phyloP scores from a whole-genome alignment of 352 stramenopile genomes.

The Halophytophthora polymorphica region DNA sequence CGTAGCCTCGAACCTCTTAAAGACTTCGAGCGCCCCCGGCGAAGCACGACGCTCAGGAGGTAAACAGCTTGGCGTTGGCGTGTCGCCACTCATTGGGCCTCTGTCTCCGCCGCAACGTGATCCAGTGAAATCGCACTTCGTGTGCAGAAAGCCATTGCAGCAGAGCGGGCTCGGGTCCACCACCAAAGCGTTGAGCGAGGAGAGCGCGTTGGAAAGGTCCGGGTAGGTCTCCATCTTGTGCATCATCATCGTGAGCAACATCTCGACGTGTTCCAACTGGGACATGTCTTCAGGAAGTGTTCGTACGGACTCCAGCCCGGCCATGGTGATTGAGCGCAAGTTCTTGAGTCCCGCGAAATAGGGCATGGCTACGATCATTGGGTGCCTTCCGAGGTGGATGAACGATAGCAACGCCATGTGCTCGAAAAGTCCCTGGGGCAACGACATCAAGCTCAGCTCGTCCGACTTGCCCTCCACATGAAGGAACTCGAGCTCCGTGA shows the following conservation, averaged over 20 bases:
- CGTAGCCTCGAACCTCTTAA: constrained; percentile 15
- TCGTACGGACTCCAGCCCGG: constrained; percentile 10
- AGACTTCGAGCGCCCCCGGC: constrained; percentile 11
- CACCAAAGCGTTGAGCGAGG: constrained; percentile 14
- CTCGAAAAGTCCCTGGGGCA: constrained; percentile 26
- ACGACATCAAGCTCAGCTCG: constrained; percentile 8
- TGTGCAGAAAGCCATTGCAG: constrained; percentile 33
- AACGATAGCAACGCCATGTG: constrained; percentile 29
- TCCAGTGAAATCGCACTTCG: constrained; percentile 22
- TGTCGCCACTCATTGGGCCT: not conserved
- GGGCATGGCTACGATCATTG: constrained; percentile 13
- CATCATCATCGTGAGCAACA: constrained; percentile 16
- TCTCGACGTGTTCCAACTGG: constrained; percentile 19
- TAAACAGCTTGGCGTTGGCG: not conserved
- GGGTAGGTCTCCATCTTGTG: constrained; percentile 15
- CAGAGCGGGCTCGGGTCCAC: constrained; percentile 12
- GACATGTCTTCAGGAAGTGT: constrained; percentile 18
- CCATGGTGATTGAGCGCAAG: constrained; percentile 26
- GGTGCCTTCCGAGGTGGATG: constrained; percentile 27
- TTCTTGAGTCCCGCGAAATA: constrained; percentile 22
- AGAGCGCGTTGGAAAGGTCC: constrained; percentile 15
- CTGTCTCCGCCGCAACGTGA: constrained; percentile 6
- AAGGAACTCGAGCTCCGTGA: constrained; percentile 32
- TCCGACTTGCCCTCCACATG: constrained; percentile 32
- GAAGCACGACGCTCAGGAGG: constrained; percentile 3